Percentiles rank a stretch among this genome's conserved stretches.
Evolutionary conservation across 139 green algal species (phyloP).

Genomic region (Eudorina sp.): DNA sequence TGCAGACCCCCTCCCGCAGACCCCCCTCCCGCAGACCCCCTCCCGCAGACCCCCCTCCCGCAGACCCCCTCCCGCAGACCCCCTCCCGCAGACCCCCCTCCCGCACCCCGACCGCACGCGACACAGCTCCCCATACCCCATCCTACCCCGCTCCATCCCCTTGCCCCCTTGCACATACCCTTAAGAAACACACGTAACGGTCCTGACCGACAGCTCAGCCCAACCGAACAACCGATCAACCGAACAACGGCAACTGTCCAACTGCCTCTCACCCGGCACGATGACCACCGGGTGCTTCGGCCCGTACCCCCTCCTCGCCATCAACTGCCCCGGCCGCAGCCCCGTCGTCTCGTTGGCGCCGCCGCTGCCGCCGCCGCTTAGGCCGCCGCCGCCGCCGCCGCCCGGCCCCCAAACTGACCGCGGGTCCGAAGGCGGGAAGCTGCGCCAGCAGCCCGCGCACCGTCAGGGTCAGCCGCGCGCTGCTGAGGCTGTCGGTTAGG

Average conservation of each 20-base stretch:
- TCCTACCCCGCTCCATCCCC: too few species aligned
- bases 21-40: too few species aligned
- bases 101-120: too few species aligned
- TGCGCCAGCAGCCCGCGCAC: not conserved
- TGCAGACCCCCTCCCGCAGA: too few species aligned
- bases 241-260: not conserved
- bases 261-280: conserved; percentile 36
- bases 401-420: too few species aligned
- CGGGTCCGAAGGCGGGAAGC: conserved; percentile 17
- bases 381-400: not conserved
- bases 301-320: conserved; percentile 52
- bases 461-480: not conserved
- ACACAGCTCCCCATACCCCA: too few species aligned
- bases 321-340: conserved; percentile 46
- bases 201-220: too few species aligned
- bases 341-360: conserved; percentile 6
- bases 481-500: not conserved
- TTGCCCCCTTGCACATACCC: too few species aligned
- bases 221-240: not conserved
- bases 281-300: conserved; percentile 48
- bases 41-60: too few species aligned
- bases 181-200: too few species aligned
- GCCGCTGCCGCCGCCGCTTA: not conserved
- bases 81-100: too few species aligned
- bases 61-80: too few species aligned